These are phyloP conservation scores for Podospora pseudoanserina DNA, from an alignment of 495 filamentous ascomycete species.

Conservation along the genomic window DNA sequence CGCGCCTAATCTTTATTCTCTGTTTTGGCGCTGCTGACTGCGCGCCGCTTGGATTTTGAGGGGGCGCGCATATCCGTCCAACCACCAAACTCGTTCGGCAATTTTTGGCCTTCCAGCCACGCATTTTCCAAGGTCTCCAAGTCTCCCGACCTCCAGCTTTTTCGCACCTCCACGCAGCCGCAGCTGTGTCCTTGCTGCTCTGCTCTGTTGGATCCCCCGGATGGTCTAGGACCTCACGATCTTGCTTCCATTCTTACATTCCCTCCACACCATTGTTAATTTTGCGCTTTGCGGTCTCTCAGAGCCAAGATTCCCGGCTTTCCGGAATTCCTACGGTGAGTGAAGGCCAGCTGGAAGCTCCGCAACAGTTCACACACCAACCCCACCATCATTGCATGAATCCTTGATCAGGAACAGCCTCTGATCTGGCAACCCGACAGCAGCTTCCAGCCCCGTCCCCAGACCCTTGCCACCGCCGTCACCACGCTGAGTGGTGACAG, in stretches of 20 bases:
- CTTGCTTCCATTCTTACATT: slow-evolving; percentile 15
- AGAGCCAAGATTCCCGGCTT: slow-evolving; percentile 13
- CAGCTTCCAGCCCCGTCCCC: slow-evolving; percentile 13
- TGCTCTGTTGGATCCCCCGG: neutral
- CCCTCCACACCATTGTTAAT: slow-evolving; percentile 6
- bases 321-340: slow-evolving; percentile 18
- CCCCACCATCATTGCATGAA: slow-evolving; percentile 10
- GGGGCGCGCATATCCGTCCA: slow-evolving; percentile 1
- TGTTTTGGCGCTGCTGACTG: slow-evolving; percentile 12
- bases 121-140: slow-evolving; percentile 18
- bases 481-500: slow-evolving; percentile 41
- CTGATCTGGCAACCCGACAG: slow-evolving; percentile 4
- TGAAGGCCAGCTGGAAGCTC: slow-evolving; percentile 2
- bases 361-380: slow-evolving; percentile 11
- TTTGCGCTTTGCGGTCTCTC: slow-evolving; percentile 12
- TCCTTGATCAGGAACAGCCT: slow-evolving; percentile 1
- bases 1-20: slow-evolving; percentile 15
- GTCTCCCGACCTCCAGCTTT: slow-evolving; percentile 30
- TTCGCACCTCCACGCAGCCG: slow-evolving; percentile 20
- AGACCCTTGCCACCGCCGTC: slow-evolving; percentile 17
- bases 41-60: slow-evolving; percentile 5
- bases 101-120: slow-evolving; percentile 31
- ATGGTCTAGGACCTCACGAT: slow-evolving; percentile 9
- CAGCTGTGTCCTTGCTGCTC: neutral
- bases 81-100: slow-evolving; percentile 8